Percentiles rank a stretch among this genome's conserved stretches.
Evolutionary conservation across 2,329 filamentous ascomycete genomes (phyloP).

Genomic region (Paecilomyces sp.): DNA sequence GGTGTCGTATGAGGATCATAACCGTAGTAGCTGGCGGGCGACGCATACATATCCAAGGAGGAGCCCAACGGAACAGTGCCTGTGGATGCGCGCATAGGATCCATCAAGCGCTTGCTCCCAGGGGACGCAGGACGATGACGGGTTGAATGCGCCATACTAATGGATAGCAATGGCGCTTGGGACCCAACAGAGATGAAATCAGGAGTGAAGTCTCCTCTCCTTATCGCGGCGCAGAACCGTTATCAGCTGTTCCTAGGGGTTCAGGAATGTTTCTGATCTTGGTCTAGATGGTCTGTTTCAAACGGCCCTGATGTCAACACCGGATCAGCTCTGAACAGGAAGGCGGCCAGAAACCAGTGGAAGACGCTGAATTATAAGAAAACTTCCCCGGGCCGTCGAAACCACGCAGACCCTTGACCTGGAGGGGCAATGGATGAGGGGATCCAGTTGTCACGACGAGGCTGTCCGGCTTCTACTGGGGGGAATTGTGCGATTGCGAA

Average conservation of each 20-base stretch:
- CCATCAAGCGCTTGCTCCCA: slow-evolving; percentile 21
- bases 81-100: slow-evolving; percentile 34
- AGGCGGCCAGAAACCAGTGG: not conserved
- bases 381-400: not conserved
- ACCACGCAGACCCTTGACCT: not conserved
- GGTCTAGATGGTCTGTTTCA: not conserved
- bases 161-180: not conserved
- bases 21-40: slow-evolving; percentile 18
- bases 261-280: not conserved
- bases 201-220: not conserved
- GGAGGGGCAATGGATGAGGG: not conserved
- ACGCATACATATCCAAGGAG: slow-evolving; percentile 26
- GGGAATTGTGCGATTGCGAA: not conserved
- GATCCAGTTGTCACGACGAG: not conserved
- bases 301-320: not conserved
- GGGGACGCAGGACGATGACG: slow-evolving; percentile 30
- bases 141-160: slow-evolving; percentile 21
- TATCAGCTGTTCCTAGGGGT: not conserved
- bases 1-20: slow-evolving; percentile 25
- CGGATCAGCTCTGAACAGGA: not conserved
- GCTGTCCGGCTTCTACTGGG: not conserved
- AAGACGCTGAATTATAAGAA: not conserved
- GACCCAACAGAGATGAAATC: not conserved
- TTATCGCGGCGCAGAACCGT: not conserved
- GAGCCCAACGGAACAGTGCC: slow-evolving; percentile 30